Conservation (phyloP, 2,329 filamentous ascomycete genomes). For the Apiospora saccharicola region DNA sequence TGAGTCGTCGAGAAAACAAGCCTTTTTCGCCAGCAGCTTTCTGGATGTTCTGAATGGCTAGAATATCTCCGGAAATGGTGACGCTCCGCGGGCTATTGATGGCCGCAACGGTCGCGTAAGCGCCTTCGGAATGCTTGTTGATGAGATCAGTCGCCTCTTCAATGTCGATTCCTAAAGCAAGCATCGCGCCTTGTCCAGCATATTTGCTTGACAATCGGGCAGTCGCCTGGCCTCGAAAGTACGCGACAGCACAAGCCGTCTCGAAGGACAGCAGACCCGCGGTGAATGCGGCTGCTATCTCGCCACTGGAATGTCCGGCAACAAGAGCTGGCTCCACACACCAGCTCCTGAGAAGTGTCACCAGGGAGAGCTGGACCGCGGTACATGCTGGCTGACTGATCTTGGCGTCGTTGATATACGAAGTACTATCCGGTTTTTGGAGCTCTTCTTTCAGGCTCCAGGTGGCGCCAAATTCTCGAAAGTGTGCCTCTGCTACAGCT, state of each 20-base stretch:
- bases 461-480: conserved; percentile 34
- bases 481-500: conserved; percentile 32
- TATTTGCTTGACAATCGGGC: not conserved
- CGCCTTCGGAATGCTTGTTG: conserved; percentile 7
- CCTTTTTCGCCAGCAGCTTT: conserved; percentile 21
- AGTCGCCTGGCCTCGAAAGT: conserved; percentile 42
- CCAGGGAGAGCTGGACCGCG: conserved; percentile 45
- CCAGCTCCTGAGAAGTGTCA: conserved; percentile 44
- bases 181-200: conserved; percentile 46
- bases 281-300: conserved; percentile 51
- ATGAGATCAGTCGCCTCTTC: conserved; percentile 19
- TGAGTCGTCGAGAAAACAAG: conserved; percentile 37
- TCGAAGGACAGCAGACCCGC: conserved; percentile 38
- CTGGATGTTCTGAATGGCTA: conserved; percentile 25
- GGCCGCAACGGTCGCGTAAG: not conserved
- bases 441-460: conserved; percentile 42
- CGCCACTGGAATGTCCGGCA: conserved; percentile 49
- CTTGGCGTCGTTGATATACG: conserved; percentile 37
- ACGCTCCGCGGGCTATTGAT: conserved; percentile 21
- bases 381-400: conserved; percentile 44
- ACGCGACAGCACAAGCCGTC: conserved; percentile 45
- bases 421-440: conserved; percentile 28
- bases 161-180: conserved; percentile 38
- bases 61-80: conserved; percentile 11
- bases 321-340: conserved; percentile 42